phyloP scores from a whole-genome alignment of 352 stramenopile species.

The Globisporangium paroecandrum region DNA sequence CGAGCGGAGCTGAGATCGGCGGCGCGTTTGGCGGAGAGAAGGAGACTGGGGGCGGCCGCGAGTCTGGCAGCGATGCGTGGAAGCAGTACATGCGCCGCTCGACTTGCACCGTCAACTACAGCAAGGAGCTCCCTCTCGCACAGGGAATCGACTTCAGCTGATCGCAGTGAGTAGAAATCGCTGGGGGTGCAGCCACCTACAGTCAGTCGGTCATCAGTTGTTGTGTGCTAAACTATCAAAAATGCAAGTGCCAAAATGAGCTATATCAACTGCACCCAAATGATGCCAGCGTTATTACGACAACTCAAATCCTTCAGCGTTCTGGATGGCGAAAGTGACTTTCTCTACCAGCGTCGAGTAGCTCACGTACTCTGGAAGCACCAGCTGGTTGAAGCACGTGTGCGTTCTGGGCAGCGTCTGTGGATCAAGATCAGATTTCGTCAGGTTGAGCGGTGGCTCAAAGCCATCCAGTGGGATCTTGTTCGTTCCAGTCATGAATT shows the following conservation, averaged over 20 bases:
- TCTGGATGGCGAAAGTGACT: constrained; percentile 73
- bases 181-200: not conserved
- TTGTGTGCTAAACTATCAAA: constrained; percentile 2
- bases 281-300: constrained; percentile 28
- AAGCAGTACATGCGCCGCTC: constrained; percentile 95
- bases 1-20: constrained; percentile 90
- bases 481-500: constrained; percentile 83
- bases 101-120: constrained; percentile 93
- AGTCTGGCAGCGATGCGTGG: constrained; percentile 90
- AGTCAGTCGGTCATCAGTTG: not conserved
- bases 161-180: not conserved
- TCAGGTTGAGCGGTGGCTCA: constrained; percentile 83
- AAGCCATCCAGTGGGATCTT: constrained; percentile 85
- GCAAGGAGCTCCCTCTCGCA: constrained; percentile 88
- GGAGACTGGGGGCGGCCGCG: constrained; percentile 88
- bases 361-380: constrained; percentile 74
- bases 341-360: constrained; percentile 70
- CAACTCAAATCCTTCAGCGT: constrained; percentile 78
- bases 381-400: constrained; percentile 89
- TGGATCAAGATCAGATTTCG: constrained; percentile 68
- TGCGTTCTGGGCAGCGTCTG: constrained; percentile 69
- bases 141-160: constrained; percentile 91
- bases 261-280: not conserved
- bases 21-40: constrained; percentile 92
- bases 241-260: not conserved